Evolutionary conservation across 2,329 filamentous ascomycete genomes (phyloP).

Genomic region (Diaporthe ampelina): DNA sequence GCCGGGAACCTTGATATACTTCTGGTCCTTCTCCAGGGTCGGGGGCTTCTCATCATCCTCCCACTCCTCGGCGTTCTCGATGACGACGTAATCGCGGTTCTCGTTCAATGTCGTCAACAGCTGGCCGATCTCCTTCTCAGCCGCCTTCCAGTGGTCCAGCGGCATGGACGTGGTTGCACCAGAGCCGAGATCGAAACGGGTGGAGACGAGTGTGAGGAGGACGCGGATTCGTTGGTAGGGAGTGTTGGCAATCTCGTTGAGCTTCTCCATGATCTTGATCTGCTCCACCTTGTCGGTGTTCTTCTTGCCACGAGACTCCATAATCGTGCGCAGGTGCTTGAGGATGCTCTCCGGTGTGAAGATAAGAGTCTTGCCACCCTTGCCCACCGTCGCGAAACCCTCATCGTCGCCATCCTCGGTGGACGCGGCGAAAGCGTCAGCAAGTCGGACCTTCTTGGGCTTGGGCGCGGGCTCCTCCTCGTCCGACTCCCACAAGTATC

Average conservation of each 20-base stretch:
- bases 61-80: slow-evolving; percentile 97
- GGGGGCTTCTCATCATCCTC: slow-evolving; percentile 98
- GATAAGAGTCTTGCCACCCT: slow-evolving; percentile 87
- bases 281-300: slow-evolving; percentile 96
- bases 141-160: slow-evolving; percentile 96
- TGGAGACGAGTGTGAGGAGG: slow-evolving; percentile 90
- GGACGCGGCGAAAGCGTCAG: slow-evolving; percentile 61
- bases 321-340: slow-evolving; percentile 92
- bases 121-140: slow-evolving; percentile 85
- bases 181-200: slow-evolving; percentile 91
- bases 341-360: slow-evolving; percentile 98
- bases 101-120: slow-evolving; percentile 85
- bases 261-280: slow-evolving; percentile 97
- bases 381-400: slow-evolving; percentile 90
- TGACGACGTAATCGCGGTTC: slow-evolving; percentile 85
- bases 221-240: slow-evolving; percentile 97
- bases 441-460: slow-evolving; percentile 64
- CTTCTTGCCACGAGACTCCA: slow-evolving; percentile 98
- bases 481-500: slow-evolving; percentile 84
- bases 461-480: slow-evolving; percentile 75
- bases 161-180: slow-evolving; percentile 86
- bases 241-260: slow-evolving; percentile 87
- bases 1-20: slow-evolving; percentile 90
- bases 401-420: slow-evolving; percentile 77
- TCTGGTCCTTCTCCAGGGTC: slow-evolving; percentile 78